Conservation (phyloP, 2,329 filamentous ascomycete species). For the Neonectria ditissima region DNA sequence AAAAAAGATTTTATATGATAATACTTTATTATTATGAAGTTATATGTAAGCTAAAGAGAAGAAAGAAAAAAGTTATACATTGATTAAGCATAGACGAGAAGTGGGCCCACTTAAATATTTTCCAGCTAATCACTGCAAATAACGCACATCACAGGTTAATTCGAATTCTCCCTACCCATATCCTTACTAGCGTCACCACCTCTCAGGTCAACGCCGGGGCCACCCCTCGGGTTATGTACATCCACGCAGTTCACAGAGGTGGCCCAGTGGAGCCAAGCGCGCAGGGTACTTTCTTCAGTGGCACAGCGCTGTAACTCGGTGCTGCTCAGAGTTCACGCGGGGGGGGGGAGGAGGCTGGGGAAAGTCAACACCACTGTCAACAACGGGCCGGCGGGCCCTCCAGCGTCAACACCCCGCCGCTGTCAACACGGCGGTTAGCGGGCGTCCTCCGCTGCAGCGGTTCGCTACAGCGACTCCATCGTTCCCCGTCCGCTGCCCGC, state of each 20-base stretch:
- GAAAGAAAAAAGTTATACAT: no score
- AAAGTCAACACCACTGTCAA: not conserved
- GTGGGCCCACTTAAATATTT: no score
- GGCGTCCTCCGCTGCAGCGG: not conserved
- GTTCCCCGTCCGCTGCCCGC: not conserved
- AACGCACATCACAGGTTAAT: no score
- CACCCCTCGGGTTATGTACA: no score
- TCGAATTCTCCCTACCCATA: no score
- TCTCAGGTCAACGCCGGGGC: no score
- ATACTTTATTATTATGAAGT: no score
- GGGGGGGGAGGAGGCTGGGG: constrained; percentile 5
- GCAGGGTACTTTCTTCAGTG: not conserved
- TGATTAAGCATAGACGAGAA: no score
- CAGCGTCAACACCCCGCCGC: not conserved
- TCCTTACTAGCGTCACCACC: no score
- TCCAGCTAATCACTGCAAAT: no score
- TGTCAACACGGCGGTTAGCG: not conserved
- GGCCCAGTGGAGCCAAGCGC: not conserved
- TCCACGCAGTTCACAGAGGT: not conserved
- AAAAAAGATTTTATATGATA: no score
- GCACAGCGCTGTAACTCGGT: not conserved
- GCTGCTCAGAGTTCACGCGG: not conserved
- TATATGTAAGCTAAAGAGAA: no score
- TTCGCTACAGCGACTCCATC: not conserved
- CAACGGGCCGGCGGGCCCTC: not conserved